Percentiles rank a stretch among this genome's conserved stretches.
These are phyloP conservation scores for Zarea fungicola DNA, from an alignment of 2,329 filamentous ascomycete genomes.

Conservation along the genomic window DNA sequence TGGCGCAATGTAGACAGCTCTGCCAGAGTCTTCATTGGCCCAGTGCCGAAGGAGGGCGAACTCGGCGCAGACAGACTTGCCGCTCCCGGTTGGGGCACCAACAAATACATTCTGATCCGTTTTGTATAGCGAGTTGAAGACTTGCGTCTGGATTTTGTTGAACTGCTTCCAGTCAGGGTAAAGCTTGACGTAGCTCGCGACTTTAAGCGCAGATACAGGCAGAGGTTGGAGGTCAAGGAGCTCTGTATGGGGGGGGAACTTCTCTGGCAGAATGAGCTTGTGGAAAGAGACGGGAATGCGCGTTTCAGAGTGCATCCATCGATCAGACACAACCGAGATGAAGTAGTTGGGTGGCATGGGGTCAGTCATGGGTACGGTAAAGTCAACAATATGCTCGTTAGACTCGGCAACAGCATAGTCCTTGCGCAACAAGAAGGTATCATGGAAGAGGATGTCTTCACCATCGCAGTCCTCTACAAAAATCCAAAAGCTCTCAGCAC, in stretches of 20 bases:
- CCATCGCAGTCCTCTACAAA: conserved; percentile 96
- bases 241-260: conserved; percentile 90
- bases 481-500: conserved; percentile 93
- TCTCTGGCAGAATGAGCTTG: conserved; percentile 88
- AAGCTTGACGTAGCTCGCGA: conserved; percentile 71
- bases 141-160: conserved; percentile 96
- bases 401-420: conserved; percentile 81
- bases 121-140: conserved; percentile 88
- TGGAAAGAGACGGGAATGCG: conserved; percentile 91
- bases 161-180: conserved; percentile 85
- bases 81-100: conserved; percentile 87
- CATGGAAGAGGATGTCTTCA: conserved; percentile 90
- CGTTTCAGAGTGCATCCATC: conserved; percentile 98
- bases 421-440: conserved; percentile 85
- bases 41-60: conserved; percentile 89
- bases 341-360: conserved; percentile 99
- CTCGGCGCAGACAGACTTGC: conserved; percentile 95
- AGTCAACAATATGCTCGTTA: conserved; percentile 92
- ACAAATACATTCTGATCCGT: conserved; percentile 92
- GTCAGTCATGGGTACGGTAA: conserved; percentile 93
- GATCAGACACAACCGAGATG: conserved; percentile 86
- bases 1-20: conserved; percentile 89
- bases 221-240: conserved; percentile 88
- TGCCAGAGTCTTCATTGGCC: conserved; percentile 52
- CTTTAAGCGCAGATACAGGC: conserved; percentile 83